A percentile compares a stretch with the other conserved stretches of the same genome.
phyloP scores from a whole-genome alignment of 2,329 filamentous ascomycete species.

The Chaetoscypha palmicola region DNA sequence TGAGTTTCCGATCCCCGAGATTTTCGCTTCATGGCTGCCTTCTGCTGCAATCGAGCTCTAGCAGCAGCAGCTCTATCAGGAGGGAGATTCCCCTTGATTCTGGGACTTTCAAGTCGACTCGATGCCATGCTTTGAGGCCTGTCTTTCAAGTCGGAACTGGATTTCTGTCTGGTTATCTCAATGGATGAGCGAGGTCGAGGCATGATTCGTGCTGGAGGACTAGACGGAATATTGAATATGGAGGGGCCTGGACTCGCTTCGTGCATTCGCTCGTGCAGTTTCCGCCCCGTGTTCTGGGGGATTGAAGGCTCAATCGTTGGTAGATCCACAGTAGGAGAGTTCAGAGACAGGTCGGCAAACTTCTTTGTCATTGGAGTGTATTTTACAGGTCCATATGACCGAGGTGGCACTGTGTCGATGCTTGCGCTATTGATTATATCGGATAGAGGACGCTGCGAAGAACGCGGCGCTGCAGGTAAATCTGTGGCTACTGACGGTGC shows the following conservation, averaged over 20 bases:
- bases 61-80: constrained; percentile 32
- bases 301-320: constrained; percentile 18
- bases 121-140: constrained; percentile 11
- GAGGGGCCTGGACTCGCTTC: constrained; percentile 24
- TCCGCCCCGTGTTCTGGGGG: constrained; percentile 9
- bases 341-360: constrained; percentile 17
- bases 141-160: constrained; percentile 11
- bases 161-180: constrained; percentile 14
- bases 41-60: constrained; percentile 29
- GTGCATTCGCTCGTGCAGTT: constrained; percentile 16
- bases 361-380: constrained; percentile 20
- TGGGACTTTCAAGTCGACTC: constrained; percentile 19
- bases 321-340: constrained; percentile 15
- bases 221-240: constrained; percentile 26
- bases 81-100: constrained; percentile 20
- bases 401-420: constrained; percentile 17
- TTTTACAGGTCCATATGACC: constrained; percentile 20
- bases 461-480: constrained; percentile 11
- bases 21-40: constrained; percentile 27
- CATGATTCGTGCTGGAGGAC: constrained; percentile 23
- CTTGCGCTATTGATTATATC: constrained; percentile 24
- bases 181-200: constrained; percentile 15
- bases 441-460: constrained; percentile 18
- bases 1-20: too few relatives aligned
- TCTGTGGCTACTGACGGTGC: constrained; percentile 8